A percentile compares a stretch with the other conserved stretches of the same genome.
phyloP scores from a whole-genome alignment of 225 moss, liverwort and hornwort species.

The Neckera pumila region DNA sequence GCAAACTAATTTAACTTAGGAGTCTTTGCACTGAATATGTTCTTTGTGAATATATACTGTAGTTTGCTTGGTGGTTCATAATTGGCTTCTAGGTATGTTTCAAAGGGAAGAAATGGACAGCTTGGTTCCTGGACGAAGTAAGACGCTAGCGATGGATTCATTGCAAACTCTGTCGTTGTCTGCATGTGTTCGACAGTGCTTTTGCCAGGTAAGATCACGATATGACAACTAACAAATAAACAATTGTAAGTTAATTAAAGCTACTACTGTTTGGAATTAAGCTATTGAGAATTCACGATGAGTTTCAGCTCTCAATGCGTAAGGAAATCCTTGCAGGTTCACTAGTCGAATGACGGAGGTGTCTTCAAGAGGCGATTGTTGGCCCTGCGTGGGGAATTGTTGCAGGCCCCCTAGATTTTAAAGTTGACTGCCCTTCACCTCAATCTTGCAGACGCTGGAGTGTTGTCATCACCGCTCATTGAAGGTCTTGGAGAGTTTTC shows the following conservation, averaged over 20 bases:
- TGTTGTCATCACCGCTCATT: background rate
- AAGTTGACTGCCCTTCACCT: constrained; percentile 51
- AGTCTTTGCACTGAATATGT: background rate
- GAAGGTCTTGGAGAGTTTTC: background rate
- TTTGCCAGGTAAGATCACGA: background rate
- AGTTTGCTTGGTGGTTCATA: background rate
- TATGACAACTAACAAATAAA: background rate
- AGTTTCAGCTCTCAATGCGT: background rate
- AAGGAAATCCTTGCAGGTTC: constrained; percentile 21
- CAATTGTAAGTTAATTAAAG: background rate
- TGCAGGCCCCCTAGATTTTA: constrained; percentile 58
- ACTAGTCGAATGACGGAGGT: constrained; percentile 26
- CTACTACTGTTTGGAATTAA: background rate
- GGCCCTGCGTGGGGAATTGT: constrained; percentile 37
- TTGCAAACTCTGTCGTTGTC: background rate
- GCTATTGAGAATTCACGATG: background rate
- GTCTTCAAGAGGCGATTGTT: constrained; percentile 35
- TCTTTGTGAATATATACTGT: background rate
- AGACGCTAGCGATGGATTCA: background rate
- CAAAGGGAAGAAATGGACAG: background rate
- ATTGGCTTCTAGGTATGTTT: background rate
- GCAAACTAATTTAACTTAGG: too few relatives aligned
- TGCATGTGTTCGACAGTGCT: background rate
- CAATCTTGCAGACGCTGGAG: constrained; percentile 9
- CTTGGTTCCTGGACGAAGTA: background rate